phyloP scores from a whole-genome alignment of 2,329 filamentous ascomycete species.

The Hypoxylon sp. region DNA sequence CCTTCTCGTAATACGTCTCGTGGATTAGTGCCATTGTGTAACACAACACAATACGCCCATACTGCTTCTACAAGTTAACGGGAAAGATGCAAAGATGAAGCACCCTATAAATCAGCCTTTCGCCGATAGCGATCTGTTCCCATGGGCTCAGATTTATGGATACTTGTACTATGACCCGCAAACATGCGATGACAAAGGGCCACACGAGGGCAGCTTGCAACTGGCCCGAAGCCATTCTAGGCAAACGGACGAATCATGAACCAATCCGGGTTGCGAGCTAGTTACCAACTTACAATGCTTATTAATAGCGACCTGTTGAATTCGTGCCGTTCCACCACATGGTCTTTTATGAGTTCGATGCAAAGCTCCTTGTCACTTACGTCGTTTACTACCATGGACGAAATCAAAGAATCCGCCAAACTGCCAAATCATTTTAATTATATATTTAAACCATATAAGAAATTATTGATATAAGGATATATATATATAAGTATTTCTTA shows the following conservation, averaged over 20 bases:
- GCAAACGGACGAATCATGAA: constrained; percentile 33
- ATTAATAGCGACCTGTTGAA: constrained; percentile 37
- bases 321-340: constrained; percentile 43
- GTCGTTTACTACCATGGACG: constrained; percentile 39
- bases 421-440: neutral
- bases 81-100: neutral
- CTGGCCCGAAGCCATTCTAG: constrained; percentile 27
- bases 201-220: constrained; percentile 16
- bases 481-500: no score
- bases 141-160: constrained; percentile 28
- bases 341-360: constrained; percentile 39
- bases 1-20: constrained; percentile 27
- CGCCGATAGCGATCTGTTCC: constrained; percentile 24
- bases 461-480: no score
- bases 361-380: constrained; percentile 40
- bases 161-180: constrained; percentile 39
- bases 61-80: constrained; percentile 31
- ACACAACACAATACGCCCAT: constrained; percentile 17
- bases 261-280: constrained; percentile 11
- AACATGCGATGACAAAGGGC: constrained; percentile 38
- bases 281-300: constrained; percentile 19
- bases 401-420: neutral
- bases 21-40: constrained; percentile 12
- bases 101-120: constrained; percentile 17
- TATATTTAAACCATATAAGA: no score